Conservation (phyloP, 176 grass and related monocot genomes). For the Carex pumila region DNA sequence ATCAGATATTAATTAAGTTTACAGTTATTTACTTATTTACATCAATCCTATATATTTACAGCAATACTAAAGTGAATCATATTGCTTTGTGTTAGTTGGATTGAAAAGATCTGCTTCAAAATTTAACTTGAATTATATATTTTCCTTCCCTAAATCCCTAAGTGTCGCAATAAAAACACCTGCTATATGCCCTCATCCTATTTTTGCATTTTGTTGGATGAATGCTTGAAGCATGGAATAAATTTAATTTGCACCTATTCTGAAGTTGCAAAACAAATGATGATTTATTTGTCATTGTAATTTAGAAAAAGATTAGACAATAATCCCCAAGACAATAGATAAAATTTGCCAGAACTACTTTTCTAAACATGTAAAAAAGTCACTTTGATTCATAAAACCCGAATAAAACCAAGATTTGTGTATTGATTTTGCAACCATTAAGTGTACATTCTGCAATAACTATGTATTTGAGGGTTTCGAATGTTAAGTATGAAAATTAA, state of each 20-base stretch:
- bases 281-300: neutral
- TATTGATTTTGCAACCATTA: no score
- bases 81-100: neutral
- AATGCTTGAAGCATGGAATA: neutral
- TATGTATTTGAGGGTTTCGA: no score
- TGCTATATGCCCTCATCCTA: neutral
- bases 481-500: no score
- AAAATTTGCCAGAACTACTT: neutral
- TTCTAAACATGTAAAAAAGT: neutral
- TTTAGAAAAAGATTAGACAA: neutral
- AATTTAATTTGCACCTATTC: neutral
- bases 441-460: no score
- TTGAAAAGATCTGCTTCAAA: neutral
- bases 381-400: neutral
- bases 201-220: neutral
- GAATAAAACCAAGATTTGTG: no score
- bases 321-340: neutral
- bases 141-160: neutral
- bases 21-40: neutral
- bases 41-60: neutral
- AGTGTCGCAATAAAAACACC: neutral
- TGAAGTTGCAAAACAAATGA: neutral
- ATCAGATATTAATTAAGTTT: neutral
- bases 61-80: neutral
- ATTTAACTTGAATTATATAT: neutral